A percentile compares a stretch with the other conserved stretches of the same genome.
Evolutionary conservation across 2,329 filamentous ascomycete genomes (phyloP).

Genomic region (Pseudovirgaria hyperparasitica): DNA sequence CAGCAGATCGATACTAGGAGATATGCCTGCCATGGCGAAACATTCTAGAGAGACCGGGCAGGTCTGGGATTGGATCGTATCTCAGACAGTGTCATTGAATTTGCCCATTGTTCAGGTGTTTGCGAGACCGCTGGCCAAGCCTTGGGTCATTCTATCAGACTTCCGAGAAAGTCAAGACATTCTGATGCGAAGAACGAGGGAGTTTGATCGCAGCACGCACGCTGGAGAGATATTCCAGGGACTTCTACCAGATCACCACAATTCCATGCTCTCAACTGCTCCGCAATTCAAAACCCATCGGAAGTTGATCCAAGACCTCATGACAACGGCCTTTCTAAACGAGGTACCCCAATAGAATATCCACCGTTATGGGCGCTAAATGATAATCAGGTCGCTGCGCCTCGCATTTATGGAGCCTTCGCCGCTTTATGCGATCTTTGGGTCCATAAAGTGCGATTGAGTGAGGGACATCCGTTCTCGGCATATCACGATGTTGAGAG

Average conservation of each 20-base stretch:
- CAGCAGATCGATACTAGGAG: constrained; percentile 26
- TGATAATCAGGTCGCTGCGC: too few species aligned
- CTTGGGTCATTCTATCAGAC: constrained; percentile 33
- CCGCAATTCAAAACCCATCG: constrained; percentile 19
- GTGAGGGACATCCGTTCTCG: constrained; percentile 17
- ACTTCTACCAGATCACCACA: constrained; percentile 21
- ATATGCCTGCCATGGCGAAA: constrained; percentile 26
- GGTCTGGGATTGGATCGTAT: constrained; percentile 15
- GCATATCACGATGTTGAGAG: constrained; percentile 17
- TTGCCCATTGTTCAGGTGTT: constrained; percentile 37
- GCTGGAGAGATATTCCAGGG: constrained; percentile 19
- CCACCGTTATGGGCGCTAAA: too few species aligned
- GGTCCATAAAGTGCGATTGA: constrained; percentile 15
- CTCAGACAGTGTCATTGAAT: constrained; percentile 12
- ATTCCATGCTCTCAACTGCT: constrained; percentile 17
- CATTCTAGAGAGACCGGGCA: constrained; percentile 6
- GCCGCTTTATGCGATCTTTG: constrained; percentile 20
- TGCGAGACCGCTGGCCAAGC: constrained; percentile 29
- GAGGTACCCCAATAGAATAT: too few species aligned
- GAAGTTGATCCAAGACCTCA: constrained; percentile 24
- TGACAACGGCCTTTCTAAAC: constrained; percentile 23
- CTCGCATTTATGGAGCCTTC: constrained; percentile 17
- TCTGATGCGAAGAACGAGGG: constrained; percentile 28
- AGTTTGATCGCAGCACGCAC: constrained; percentile 31
- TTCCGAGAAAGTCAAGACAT: constrained; percentile 33